Evolutionary conservation across 2,329 filamentous ascomycete species (phyloP).

Genomic region (Ophiostoma quercus): DNA sequence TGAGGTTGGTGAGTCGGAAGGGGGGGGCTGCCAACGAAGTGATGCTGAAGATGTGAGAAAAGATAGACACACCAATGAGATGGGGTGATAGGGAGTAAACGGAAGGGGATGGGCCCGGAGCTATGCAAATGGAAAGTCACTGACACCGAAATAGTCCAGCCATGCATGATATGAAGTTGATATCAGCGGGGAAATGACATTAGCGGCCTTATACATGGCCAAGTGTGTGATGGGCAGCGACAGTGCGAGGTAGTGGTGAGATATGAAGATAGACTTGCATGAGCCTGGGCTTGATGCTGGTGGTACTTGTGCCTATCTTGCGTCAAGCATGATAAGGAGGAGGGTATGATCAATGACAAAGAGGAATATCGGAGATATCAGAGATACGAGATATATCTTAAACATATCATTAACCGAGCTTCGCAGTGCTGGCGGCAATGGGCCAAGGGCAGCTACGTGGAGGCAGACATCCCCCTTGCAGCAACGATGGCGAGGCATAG

Average conservation of each 20-base stretch:
- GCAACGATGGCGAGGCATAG: not conserved
- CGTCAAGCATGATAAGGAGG: not conserved
- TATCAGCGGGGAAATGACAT: not conserved
- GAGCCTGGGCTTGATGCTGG: not conserved
- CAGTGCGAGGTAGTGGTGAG: not conserved
- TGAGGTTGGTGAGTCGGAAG: not conserved
- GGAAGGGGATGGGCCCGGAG: not conserved
- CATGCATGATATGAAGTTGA: not conserved
- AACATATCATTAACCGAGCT: not conserved
- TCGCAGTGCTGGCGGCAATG: not conserved
- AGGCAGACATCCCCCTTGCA: not conserved
- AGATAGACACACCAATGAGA: not conserved
- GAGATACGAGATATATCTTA: too few relatives aligned
- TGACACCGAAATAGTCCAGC: not conserved
- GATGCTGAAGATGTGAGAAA: too few relatives aligned
- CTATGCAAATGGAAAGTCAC: not conserved
- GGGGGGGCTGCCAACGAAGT: too few relatives aligned
- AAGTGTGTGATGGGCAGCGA: not conserved
- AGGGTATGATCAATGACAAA: too few relatives aligned
- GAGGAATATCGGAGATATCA: too few relatives aligned
- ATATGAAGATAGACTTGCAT: not conserved
- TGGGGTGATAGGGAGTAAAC: not conserved
- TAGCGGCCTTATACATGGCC: not conserved
- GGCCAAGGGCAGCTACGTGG: not conserved
- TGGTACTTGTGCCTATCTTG: not conserved